A percentile compares a stretch with the other conserved stretches of the same genome.
phyloP scores from a whole-genome alignment of 73 alveolate species.

The Paramecium pentaurelia region DNA sequence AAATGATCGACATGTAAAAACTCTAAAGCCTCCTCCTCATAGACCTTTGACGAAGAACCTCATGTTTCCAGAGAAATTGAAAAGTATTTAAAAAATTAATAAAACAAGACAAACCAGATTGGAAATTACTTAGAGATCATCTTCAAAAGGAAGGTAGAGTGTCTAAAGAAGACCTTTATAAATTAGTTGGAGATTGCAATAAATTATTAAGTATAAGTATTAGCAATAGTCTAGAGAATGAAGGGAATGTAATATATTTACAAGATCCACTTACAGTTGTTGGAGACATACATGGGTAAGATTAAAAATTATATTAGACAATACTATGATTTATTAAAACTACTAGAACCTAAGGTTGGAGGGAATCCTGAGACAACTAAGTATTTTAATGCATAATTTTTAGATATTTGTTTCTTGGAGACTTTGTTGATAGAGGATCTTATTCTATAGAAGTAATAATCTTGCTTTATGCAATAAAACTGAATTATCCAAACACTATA shows the following conservation, averaged over 20 bases:
- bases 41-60: background rate
- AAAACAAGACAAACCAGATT: conserved; percentile 77
- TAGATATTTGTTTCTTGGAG: conserved; percentile 91
- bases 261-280: conserved; percentile 92
- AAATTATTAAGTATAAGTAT: conserved; percentile 67
- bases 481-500: conserved; percentile 79
- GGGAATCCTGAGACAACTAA: conserved; percentile 91
- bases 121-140: conserved; percentile 84
- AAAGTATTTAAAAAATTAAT: background rate
- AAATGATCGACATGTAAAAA: background rate
- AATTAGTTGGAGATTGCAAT: conserved; percentile 65
- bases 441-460: conserved; percentile 87
- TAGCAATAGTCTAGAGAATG: conserved; percentile 65
- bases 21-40: background rate
- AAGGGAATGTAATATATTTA: conserved; percentile 85
- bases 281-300: conserved; percentile 95
- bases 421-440: conserved; percentile 95
- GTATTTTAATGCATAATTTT: background rate
- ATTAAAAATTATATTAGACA: conserved; percentile 40
- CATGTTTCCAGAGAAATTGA: conserved; percentile 11
- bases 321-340: conserved; percentile 86
- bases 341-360: conserved; percentile 82
- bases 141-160: conserved; percentile 84
- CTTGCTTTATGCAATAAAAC: conserved; percentile 76
- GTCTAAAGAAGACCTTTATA: conserved; percentile 65